Evolutionary conservation across 495 filamentous ascomycete genomes (phyloP).

Genomic region (Aspergillus mulundensis): DNA sequence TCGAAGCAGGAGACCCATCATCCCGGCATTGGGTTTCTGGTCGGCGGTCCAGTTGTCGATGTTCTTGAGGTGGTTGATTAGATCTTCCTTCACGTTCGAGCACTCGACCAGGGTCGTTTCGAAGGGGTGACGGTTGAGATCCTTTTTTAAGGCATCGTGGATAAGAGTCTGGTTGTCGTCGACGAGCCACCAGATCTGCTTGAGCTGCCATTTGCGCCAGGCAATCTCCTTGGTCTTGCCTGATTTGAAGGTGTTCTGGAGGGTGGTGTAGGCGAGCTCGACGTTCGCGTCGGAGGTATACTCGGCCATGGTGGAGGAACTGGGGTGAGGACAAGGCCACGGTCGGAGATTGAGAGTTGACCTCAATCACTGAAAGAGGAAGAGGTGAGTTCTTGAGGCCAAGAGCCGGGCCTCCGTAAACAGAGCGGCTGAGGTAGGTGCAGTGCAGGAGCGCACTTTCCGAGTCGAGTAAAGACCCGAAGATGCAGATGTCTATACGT

Average conservation of each 20-base stretch:
- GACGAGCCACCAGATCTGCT: slow-evolving; percentile 50
- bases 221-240: slow-evolving; percentile 35
- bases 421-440: too few species aligned
- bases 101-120: slow-evolving; percentile 66
- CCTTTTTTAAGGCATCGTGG: slow-evolving; percentile 60
- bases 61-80: slow-evolving; percentile 64
- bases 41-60: slow-evolving; percentile 72
- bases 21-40: slow-evolving; percentile 48
- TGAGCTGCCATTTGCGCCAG: slow-evolving; percentile 45
- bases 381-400: too few species aligned
- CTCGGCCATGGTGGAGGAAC: background rate
- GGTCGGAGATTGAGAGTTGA: too few species aligned
- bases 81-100: slow-evolving; percentile 63
- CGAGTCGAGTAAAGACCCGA: too few species aligned
- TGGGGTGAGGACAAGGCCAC: background rate
- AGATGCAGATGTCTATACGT: too few species aligned
- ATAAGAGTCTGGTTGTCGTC: slow-evolving; percentile 66
- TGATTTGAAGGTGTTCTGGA: slow-evolving; percentile 26
- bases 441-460: too few species aligned
- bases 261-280: slow-evolving; percentile 22
- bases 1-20: slow-evolving; percentile 55
- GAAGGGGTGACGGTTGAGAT: slow-evolving; percentile 64
- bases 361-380: too few species aligned
- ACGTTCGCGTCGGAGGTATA: slow-evolving; percentile 11
- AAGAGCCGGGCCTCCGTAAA: too few species aligned